Percentiles rank a stretch among this genome's conserved stretches.
Conservation (phyloP, 2,329 filamentous ascomycete genomes). For the Colletotrichum sp. region DNA sequence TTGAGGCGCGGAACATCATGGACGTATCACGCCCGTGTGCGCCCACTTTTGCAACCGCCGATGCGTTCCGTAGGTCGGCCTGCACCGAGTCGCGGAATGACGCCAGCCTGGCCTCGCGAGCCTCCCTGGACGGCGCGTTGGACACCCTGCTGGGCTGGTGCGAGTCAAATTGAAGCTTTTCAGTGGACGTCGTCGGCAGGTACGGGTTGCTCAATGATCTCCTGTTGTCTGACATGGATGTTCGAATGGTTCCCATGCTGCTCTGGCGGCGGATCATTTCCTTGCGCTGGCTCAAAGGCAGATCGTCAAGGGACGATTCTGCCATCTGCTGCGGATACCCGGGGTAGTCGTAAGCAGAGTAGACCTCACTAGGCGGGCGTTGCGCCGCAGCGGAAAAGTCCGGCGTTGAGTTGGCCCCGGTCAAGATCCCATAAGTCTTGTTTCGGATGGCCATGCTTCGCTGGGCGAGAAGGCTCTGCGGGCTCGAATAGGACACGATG, state of each 20-base stretch:
- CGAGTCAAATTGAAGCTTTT: slow-evolving; percentile 52
- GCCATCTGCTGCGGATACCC: slow-evolving; percentile 23
- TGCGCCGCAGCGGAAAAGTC: slow-evolving; percentile 24
- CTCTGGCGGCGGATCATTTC: slow-evolving; percentile 60
- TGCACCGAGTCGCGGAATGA: slow-evolving; percentile 71
- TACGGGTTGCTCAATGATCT: neutral
- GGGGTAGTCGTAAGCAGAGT: slow-evolving; percentile 42
- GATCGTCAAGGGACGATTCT: slow-evolving; percentile 59
- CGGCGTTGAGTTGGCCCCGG: slow-evolving; percentile 28
- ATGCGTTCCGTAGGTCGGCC: slow-evolving; percentile 59
- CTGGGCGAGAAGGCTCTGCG: slow-evolving; percentile 61
- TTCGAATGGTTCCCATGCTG: slow-evolving; percentile 38
- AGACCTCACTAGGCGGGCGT: slow-evolving; percentile 44
- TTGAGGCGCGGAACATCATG: slow-evolving; percentile 30
- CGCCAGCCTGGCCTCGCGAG: slow-evolving; percentile 65
- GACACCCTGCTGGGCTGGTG: slow-evolving; percentile 59
- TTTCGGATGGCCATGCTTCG: slow-evolving; percentile 59
- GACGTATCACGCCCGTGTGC: slow-evolving; percentile 42
- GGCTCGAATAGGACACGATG: slow-evolving; percentile 54
- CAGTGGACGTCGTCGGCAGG: slow-evolving; percentile 25
- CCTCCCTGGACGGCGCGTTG: slow-evolving; percentile 43
- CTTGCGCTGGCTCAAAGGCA: slow-evolving; percentile 73
- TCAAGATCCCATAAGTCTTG: slow-evolving; percentile 51
- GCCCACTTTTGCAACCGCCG: slow-evolving; percentile 33
- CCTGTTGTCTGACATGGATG: slow-evolving; percentile 4